Percentiles rank a stretch among this genome's conserved stretches.
Conservation (phyloP, 1,139 yeast species). For the Zygosaccharomyces pseudobailii region DNA sequence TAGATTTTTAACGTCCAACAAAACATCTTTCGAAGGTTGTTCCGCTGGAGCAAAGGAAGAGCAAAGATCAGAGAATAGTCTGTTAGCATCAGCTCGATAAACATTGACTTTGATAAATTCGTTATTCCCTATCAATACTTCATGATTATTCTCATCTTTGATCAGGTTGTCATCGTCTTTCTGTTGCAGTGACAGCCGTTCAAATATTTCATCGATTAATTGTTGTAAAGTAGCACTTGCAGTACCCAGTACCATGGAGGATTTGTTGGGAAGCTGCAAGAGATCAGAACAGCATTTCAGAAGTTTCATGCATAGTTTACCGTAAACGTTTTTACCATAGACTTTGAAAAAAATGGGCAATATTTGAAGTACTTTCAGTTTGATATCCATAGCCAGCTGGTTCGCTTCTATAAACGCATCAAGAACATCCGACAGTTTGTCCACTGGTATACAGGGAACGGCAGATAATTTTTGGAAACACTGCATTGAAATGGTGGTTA, state of each 20-base stretch:
- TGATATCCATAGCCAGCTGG: constrained; percentile 73
- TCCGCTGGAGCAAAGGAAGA: constrained; percentile 48
- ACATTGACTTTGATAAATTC: constrained; percentile 43
- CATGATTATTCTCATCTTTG: constrained; percentile 27
- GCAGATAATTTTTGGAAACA: constrained; percentile 58
- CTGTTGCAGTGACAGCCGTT: constrained; percentile 38
- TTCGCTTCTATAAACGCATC: constrained; percentile 71
- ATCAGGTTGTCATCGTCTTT: constrained; percentile 37
- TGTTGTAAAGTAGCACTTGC: constrained; percentile 93
- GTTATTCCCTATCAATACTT: constrained; percentile 44
- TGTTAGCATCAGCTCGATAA: constrained; percentile 62
- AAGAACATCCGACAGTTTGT: constrained; percentile 50
- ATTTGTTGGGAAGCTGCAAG: constrained; percentile 63
- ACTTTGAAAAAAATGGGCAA: constrained; percentile 69
- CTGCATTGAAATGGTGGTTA: constrained; percentile 67
- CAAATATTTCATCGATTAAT: constrained; percentile 69
- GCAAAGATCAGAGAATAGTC: constrained; percentile 69
- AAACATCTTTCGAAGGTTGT: constrained; percentile 41
- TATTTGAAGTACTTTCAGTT: constrained; percentile 79
- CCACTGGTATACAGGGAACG: constrained; percentile 47
- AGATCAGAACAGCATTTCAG: constrained; percentile 61
- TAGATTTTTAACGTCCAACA: constrained; percentile 49
- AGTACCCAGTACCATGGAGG: constrained; percentile 79
- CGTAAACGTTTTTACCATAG: constrained; percentile 54
- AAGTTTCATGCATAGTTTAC: constrained; percentile 52